Conservation (phyloP, 768 basidiomycete species). For the Hygrocybe coccinea region DNA sequence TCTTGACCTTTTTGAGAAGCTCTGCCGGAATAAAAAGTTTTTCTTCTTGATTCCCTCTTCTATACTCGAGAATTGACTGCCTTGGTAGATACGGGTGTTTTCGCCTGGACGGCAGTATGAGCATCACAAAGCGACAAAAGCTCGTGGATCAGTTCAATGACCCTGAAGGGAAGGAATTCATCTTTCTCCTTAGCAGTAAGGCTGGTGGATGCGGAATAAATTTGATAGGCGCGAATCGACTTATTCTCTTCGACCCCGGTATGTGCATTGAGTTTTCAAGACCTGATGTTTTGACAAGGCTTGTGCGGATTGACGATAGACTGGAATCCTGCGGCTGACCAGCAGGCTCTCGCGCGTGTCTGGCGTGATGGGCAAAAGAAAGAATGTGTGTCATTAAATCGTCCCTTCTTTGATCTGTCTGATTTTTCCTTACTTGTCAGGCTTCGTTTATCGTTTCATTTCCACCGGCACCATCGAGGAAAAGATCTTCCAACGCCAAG, state of each 20-base stretch:
- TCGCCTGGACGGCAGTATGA: slow-evolving; percentile 93
- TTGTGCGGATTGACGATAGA: slow-evolving; percentile 49
- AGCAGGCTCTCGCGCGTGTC: slow-evolving; percentile 95
- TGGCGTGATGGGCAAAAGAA: slow-evolving; percentile 99
- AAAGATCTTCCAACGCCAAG: slow-evolving; percentile 98
- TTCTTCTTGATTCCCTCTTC: slow-evolving; percentile 14
- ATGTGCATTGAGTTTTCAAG: slow-evolving; percentile 13
- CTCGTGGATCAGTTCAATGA: slow-evolving; percentile 95
- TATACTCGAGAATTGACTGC: neutral
- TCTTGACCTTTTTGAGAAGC: slow-evolving; percentile 85
- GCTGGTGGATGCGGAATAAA: slow-evolving; percentile 97
- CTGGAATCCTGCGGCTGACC: slow-evolving; percentile 98
- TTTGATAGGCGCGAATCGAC: slow-evolving; percentile 89
- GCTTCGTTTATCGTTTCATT: slow-evolving; percentile 98
- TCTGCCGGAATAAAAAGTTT: slow-evolving; percentile 81
- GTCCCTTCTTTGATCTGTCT: neutral
- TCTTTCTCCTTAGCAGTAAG: slow-evolving; percentile 91
- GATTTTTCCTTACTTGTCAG: slow-evolving; percentile 34
- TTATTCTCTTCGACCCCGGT: slow-evolving; percentile 96
- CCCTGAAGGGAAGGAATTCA: slow-evolving; percentile 87
- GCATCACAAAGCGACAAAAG: slow-evolving; percentile 86
- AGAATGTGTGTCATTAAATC: slow-evolving; percentile 68
- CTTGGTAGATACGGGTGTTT: slow-evolving; percentile 75
- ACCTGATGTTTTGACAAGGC: neutral
- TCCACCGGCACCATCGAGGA: slow-evolving; percentile 97